These are phyloP conservation scores for Curvularia sp. DNA, from an alignment of 2,329 filamentous ascomycete species.

Conservation along the genomic window DNA sequence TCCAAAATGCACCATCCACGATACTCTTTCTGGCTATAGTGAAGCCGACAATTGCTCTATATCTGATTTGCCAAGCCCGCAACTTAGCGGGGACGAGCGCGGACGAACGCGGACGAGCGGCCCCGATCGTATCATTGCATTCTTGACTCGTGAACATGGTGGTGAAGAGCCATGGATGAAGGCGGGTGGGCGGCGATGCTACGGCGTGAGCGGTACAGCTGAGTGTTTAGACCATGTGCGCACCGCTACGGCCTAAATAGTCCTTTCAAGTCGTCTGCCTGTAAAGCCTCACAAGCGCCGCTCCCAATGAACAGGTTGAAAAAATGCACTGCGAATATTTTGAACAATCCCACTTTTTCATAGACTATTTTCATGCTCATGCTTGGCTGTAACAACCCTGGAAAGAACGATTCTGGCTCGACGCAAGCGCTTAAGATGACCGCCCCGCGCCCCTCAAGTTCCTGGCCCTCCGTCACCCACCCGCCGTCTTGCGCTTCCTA, in stretches of 20 bases:
- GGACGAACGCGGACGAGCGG: conserved; percentile 6
- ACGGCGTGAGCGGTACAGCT: conserved; percentile 30
- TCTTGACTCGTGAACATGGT: neutral
- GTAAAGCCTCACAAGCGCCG: neutral
- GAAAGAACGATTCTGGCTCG: no score
- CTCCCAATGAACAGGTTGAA: neutral
- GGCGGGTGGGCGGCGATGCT: conserved; percentile 25
- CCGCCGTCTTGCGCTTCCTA: neutral
- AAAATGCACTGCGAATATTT: neutral
- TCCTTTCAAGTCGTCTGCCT: neutral
- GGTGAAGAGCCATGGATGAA: neutral
- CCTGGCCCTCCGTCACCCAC: neutral
- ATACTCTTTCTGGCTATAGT: neutral
- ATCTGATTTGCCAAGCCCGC: neutral
- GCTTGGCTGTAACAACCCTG: no score
- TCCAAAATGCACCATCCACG: neutral
- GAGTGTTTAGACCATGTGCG: conserved; percentile 19
- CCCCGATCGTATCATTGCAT: conserved; percentile 2
- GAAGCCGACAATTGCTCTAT: neutral
- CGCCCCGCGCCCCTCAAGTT: neutral
- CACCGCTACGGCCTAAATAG: conserved; percentile 1
- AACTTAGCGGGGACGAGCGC: conserved; percentile 1
- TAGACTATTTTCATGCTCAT: no score
- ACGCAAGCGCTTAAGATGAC: no score
- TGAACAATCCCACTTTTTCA: neutral